Percentiles rank a stretch among this genome's conserved stretches.
Evolutionary conservation across 2,329 filamentous ascomycete genomes (phyloP).

Genomic region (Fusarium graminum): DNA sequence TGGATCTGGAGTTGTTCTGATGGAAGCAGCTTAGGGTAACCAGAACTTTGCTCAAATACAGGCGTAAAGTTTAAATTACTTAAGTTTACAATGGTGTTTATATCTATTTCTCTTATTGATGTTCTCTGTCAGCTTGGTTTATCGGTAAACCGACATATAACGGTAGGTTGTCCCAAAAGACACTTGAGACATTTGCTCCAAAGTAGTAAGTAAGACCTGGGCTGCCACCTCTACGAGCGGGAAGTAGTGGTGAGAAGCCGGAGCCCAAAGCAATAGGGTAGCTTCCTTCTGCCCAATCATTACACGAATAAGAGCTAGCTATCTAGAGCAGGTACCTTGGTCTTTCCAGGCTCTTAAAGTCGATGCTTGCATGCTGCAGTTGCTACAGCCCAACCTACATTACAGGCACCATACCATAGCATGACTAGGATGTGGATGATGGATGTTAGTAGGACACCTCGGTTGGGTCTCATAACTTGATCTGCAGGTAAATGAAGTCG

Average conservation of each 20-base stretch:
- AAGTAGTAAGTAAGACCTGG: slow-evolving; percentile 4
- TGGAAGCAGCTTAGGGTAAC: neutral
- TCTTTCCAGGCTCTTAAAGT: slow-evolving; percentile 26
- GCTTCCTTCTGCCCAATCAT: slow-evolving; percentile 22
- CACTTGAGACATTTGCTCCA: slow-evolving; percentile 5
- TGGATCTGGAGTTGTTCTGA: neutral
- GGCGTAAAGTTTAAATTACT: neutral
- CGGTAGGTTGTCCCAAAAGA: neutral
- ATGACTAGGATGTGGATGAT: slow-evolving; percentile 6
- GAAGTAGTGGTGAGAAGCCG: slow-evolving; percentile 21
- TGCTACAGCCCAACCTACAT: slow-evolving; percentile 45
- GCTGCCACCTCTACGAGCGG: slow-evolving; percentile 30
- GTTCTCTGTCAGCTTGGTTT: too few relatives aligned
- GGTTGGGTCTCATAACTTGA: slow-evolving; percentile 20
- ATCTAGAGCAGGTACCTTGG: slow-evolving; percentile 3
- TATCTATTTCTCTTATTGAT: too few relatives aligned
- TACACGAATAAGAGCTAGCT: slow-evolving; percentile 25
- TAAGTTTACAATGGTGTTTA: too few relatives aligned
- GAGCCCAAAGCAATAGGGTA: slow-evolving; percentile 26
- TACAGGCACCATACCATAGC: slow-evolving; percentile 26
- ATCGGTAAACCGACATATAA: too few relatives aligned
- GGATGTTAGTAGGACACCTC: slow-evolving; percentile 14
- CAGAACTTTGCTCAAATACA: neutral
- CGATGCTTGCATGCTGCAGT: slow-evolving; percentile 35
- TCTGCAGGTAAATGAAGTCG: slow-evolving; percentile 17